Base-by-base conservation (phyloP, 202 grass and related monocot genomes). In the Tripidium arundinaceum region DNA sequence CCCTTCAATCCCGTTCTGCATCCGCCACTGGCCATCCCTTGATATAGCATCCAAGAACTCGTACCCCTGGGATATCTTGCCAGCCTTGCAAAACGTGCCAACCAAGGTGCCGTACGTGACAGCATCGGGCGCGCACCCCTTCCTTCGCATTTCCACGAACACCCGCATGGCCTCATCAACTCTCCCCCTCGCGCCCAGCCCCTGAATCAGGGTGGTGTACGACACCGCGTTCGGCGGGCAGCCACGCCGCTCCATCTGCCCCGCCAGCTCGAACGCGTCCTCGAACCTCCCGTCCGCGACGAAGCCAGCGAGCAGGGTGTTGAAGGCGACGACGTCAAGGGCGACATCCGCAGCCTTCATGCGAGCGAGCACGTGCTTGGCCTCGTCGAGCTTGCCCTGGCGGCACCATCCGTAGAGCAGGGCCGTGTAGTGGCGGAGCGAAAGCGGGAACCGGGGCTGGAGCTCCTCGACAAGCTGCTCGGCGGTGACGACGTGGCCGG, bases 161-260 rank as follows among this genome's bases (percentile, higher is more conserved):
- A 98, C 43, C 72, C 80, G 27, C 88, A 95, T 90, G 16, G 92
- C 95, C 76, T 94, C 92, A 50, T 98, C 90, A 75, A 98, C 90
- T 62, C 88, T 82, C 24, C 87, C 92, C 81, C 81, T 88, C 6
- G 88, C n/a, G 8, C 95, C 93, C 1, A 98, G 84, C 31, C 90
- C 95, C 86, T 94, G 95, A 85, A 98, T 98, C 59, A 98, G 69
- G n/a, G 95, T 95, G 36, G 92, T 98, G 91, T 95, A 98, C 22
- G 95, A 98, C 74, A 98, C 87, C 1, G 89, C 86, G 58, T 94
- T 98, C 24, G 92, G 95, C 39, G 84, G 81, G 33, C 88, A 94
- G 5, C 87, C 77, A 31, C 87, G 91, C 25, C 75, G 65, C 26
- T 88, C 77, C 95, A 98, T 98, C 84, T 91, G 90, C 76, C 81